phyloP scores from a whole-genome alignment of 768 basidiomycete genomes.

The Suillus americanus region DNA sequence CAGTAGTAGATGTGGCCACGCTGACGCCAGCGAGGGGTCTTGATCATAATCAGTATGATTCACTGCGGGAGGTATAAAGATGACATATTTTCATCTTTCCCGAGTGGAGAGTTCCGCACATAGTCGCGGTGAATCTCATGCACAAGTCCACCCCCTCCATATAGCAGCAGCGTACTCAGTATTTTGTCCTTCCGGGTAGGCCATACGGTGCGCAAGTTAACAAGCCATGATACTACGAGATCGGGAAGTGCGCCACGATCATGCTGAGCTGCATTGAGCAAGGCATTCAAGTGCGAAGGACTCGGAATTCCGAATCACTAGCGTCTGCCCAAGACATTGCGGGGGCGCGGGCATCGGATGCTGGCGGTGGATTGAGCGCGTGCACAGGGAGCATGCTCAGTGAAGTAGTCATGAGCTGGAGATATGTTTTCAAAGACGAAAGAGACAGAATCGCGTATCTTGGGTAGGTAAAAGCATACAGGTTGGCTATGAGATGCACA shows the following conservation, averaged over 20 bases:
- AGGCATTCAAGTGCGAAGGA: constrained; percentile 49
- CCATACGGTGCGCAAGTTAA: constrained; percentile 61
- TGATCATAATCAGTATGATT: constrained; percentile 11
- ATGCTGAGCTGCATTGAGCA: constrained; percentile 48
- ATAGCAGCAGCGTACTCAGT: constrained; percentile 51
- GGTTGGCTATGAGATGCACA: constrained; percentile 71
- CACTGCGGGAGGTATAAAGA: constrained; percentile 11
- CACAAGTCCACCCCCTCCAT: constrained; percentile 60
- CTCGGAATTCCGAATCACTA: constrained; percentile 45
- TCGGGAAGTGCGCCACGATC: constrained; percentile 40
- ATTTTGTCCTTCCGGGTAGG: constrained; percentile 56
- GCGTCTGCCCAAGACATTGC: constrained; percentile 27
- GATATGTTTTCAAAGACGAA: constrained; percentile 50
- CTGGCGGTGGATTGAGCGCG: constrained; percentile 47
- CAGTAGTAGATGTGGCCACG: constrained; percentile 74
- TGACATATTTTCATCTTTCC: constrained; percentile 47
- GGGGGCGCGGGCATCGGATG: constrained; percentile 14
- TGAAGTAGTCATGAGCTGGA: constrained; percentile 50
- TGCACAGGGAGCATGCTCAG: constrained; percentile 53
- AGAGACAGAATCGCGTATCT: constrained; percentile 53
- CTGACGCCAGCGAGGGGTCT: constrained; percentile 45
- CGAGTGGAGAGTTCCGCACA: constrained; percentile 61
- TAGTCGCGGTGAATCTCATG: constrained; percentile 73
- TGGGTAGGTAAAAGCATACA: constrained; percentile 62
- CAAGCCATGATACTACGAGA: constrained; percentile 56